Conservation (phyloP, 2,329 filamentous ascomycete species). For the Beauveria sp. region DNA sequence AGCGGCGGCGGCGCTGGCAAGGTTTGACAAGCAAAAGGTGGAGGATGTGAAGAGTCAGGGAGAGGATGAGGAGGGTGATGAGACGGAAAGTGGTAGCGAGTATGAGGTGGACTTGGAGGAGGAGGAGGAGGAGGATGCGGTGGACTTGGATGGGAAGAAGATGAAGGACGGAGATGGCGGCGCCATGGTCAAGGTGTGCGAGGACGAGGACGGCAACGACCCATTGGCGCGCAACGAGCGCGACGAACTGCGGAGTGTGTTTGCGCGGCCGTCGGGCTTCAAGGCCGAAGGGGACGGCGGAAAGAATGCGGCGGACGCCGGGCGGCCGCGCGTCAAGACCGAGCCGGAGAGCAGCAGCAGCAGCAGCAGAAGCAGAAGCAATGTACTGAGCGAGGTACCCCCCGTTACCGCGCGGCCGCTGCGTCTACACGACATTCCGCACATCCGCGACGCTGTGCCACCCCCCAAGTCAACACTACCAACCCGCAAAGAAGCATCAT, state of each 20-base stretch:
- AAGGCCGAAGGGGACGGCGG: not conserved
- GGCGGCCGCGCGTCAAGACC: not conserved
- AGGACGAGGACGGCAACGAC: constrained; percentile 54
- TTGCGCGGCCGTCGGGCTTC: constrained; percentile 13
- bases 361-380: not conserved
- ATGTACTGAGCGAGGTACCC: not conserved
- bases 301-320: not conserved
- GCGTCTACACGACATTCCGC: not conserved
- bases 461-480: not conserved
- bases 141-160: constrained; percentile 57
- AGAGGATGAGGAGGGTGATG: constrained; percentile 19
- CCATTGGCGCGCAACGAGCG: constrained; percentile 39
- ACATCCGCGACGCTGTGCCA: not conserved
- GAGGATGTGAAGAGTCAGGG: constrained; percentile 24
- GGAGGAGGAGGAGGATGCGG: constrained; percentile 35
- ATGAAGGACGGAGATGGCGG: constrained; percentile 60
- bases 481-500: not conserved
- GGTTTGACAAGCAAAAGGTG: constrained; percentile 56
- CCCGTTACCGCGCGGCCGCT: not conserved
- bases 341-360: not conserved
- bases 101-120: constrained; percentile 31
- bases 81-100: constrained; percentile 39
- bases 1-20: constrained; percentile 67
- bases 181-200: constrained; percentile 66
- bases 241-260: constrained; percentile 51